These are phyloP conservation scores for Vitis riparia DNA, from an alignment of 164 flowering plant species.

Conservation along the genomic window DNA sequence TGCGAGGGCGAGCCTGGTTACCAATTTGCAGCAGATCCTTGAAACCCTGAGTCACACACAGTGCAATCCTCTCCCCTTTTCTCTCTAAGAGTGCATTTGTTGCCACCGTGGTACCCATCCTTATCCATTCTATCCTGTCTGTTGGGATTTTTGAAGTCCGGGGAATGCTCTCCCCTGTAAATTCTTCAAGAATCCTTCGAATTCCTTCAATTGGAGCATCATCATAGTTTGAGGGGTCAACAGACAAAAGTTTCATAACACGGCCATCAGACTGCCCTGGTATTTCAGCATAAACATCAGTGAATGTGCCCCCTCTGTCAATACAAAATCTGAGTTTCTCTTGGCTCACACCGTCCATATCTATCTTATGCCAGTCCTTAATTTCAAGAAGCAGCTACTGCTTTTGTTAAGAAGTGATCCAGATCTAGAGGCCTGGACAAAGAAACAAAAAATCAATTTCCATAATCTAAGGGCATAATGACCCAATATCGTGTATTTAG, in stretches of 20 bases:
- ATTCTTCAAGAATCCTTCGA: conserved; percentile 83
- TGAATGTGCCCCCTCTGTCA: conserved; percentile 97
- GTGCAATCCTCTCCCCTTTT: conserved; percentile 91
- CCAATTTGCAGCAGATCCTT: conserved; percentile 90
- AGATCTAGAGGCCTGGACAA: no score
- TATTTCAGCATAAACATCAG: conserved; percentile 96
- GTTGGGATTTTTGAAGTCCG: conserved; percentile 77
- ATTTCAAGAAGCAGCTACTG: not conserved
- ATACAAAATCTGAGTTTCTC: conserved; percentile 70
- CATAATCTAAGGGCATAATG: no score
- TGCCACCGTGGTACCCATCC: conserved; percentile 99
- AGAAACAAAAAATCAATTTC: no score
- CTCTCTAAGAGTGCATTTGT: conserved; percentile 95
- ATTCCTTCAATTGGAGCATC: conserved; percentile 99
- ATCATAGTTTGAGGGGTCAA: conserved; percentile 91
- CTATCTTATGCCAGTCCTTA: not conserved
- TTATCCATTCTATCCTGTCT: conserved; percentile 87
- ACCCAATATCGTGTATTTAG: no score
- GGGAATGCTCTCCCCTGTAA: conserved; percentile 70
- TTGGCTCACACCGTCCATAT: conserved; percentile 44
- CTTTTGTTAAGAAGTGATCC: no score
- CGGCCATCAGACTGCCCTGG: conserved; percentile 67
- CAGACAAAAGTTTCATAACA: conserved; percentile 87
- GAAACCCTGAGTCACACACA: conserved; percentile 92
- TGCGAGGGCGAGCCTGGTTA: conserved; percentile 92